Evolutionary conservation across 306 rosid species (phyloP), one percentile per base, ranked within the genome.

Genomic region (Parietaria judaica): DNA sequence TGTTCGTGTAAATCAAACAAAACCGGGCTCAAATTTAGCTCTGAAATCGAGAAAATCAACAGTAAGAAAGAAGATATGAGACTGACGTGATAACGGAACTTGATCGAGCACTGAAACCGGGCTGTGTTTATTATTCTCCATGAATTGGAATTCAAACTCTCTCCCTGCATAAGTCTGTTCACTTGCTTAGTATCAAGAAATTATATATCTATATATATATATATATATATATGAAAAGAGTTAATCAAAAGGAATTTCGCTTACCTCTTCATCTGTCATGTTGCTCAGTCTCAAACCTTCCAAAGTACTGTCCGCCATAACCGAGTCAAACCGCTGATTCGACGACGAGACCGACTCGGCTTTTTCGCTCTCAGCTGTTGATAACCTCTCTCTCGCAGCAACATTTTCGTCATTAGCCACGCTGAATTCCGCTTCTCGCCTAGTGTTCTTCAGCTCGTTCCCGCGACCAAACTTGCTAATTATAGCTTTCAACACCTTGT

Each of bases 111-210:
- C 71, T 49, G 79, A 70, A 38, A 67, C 35, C 13, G 69, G 61
- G 57, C 58, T 64, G 44, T 61, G 70, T 66, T 70, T 52, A 72
- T 43, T 60, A 53, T 72, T 76, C 58, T 60, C 63, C 75, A 72
- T 59, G 71, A 71, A n/a, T 72, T 76, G 44, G 36, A 9, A 43
- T 17, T 23, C 23, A 34, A 60, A 65, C 60, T 63, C 62, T 68
- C 69, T 60, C 41, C 73, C 78, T 76, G 67, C 60, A 64, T 64
- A 66, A 72, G 48, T 80, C 82, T 85, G 91, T 71, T 70, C 75
- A 83, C 82, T 79, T 79, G 71, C 81, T 80, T 72, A 73, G 65
- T 48, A 72, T 68, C 61, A n/a, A 61, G 53, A 72, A 72, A 47
- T 39, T 52, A 69, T 64, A 77, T 37, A 77, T 8, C 51, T 74